These are phyloP conservation scores for Mrakiaceae sp. DNA, from an alignment of 1,284 basidiomycete genomes.

Conservation along the genomic window DNA sequence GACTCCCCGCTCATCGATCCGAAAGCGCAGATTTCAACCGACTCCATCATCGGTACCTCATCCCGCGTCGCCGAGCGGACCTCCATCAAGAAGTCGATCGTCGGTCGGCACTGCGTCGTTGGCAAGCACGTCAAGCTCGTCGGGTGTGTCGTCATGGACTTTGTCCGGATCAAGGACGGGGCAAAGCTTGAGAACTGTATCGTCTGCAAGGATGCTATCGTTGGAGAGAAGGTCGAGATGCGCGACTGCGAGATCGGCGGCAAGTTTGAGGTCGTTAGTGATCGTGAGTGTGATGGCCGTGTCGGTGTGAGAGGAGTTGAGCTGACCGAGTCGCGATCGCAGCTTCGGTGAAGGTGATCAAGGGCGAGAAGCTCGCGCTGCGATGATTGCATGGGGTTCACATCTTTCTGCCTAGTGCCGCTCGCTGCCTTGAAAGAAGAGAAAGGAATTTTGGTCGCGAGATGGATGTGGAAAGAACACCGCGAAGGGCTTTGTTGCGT, in stretches of 20 bases:
- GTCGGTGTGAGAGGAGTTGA: too few relatives aligned
- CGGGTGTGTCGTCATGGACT: constrained; percentile 82
- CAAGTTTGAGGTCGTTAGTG: constrained; percentile 66
- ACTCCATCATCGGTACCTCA: constrained; percentile 70
- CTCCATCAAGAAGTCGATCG: constrained; percentile 73
- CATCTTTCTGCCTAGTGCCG: neutral
- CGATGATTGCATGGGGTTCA: neutral
- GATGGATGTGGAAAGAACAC: too few relatives aligned
- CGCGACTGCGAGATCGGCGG: constrained; percentile 76
- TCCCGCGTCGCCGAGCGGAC: constrained; percentile 73
- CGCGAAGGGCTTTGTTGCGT: too few relatives aligned
- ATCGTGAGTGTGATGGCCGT: constrained; percentile 41
- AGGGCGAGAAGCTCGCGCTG: constrained; percentile 8
- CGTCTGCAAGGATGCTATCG: constrained; percentile 64
- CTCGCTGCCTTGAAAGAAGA: too few relatives aligned
- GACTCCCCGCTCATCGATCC: constrained; percentile 44
- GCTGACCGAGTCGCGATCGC: too few relatives aligned
- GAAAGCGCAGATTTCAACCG: constrained; percentile 71
- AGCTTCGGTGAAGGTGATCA: constrained; percentile 1
- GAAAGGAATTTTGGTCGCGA: too few relatives aligned
- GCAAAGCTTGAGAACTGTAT: constrained; percentile 84
- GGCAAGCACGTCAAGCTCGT: constrained; percentile 74
- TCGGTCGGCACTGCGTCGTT: constrained; percentile 79
- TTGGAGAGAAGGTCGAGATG: constrained; percentile 69
- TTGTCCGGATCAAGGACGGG: constrained; percentile 79